Percentiles rank a stretch among this genome's conserved stretches.
Conservation (phyloP, 169 alveolate genomes). For the Cryptosporidium felis region DNA sequence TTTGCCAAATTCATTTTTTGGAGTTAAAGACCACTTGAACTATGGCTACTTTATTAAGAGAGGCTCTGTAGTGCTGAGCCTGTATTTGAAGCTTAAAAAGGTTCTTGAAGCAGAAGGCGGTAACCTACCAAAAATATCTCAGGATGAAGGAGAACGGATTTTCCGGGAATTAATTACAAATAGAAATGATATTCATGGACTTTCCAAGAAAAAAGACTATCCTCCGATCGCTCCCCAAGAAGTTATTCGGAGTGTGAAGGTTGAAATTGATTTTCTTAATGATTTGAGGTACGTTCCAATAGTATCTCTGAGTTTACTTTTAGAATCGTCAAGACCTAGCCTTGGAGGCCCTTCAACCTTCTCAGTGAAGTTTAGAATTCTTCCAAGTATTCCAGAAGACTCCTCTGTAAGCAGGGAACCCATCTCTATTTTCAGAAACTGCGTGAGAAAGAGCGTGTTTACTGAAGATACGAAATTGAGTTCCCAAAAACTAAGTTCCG, state of each 20-base stretch:
- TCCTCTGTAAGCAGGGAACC: neutral
- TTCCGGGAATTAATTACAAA: no score
- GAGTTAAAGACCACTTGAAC: slow-evolving; percentile 16
- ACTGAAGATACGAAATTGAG: neutral
- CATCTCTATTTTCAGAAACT: neutral
- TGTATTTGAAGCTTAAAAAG: neutral
- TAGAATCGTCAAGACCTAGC: neutral
- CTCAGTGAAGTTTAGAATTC: neutral
- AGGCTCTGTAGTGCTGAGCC: neutral
- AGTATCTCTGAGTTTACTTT: neutral
- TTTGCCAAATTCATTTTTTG: slow-evolving; percentile 1
- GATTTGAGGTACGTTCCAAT: slow-evolving; percentile 46
- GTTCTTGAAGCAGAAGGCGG: no score
- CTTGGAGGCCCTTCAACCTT: neutral
- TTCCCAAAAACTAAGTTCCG: neutral
- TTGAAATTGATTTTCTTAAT: slow-evolving; percentile 24
- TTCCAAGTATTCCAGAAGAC: neutral
- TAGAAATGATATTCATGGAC: neutral
- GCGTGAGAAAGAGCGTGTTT: slow-evolving; percentile 4
- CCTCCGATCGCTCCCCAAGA: neutral
- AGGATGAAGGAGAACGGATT: no score
- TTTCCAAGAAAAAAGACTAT: neutral
- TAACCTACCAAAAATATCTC: no score
- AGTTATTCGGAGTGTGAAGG: neutral
- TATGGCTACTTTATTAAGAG: slow-evolving; percentile 49